Conservation (phyloP, 352 stramenopile species). For the Globisporangium okanoganense region DNA sequence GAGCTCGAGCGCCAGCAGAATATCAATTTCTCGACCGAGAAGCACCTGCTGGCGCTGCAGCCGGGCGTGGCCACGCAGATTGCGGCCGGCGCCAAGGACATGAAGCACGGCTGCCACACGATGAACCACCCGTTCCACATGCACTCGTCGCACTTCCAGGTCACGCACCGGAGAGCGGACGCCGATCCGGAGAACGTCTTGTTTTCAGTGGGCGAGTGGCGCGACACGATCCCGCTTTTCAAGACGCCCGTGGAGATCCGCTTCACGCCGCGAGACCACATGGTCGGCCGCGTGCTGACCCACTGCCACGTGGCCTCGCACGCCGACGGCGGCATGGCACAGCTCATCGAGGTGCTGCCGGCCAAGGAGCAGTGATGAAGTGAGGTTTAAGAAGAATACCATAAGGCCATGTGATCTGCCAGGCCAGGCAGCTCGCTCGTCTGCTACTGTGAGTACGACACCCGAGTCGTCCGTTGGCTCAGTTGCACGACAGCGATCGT, state of each 20-base stretch:
- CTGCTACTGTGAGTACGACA: too few species aligned
- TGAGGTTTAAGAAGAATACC: too few species aligned
- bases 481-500: too few species aligned
- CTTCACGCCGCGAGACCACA: slow-evolving; percentile 61
- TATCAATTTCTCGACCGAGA: slow-evolving; percentile 28
- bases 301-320: slow-evolving; percentile 78
- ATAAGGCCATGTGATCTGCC: too few species aligned
- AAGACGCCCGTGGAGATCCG: slow-evolving; percentile 56
- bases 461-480: too few species aligned
- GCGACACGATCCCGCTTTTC: slow-evolving; percentile 74
- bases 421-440: too few species aligned
- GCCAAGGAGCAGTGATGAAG: slow-evolving; percentile 6
- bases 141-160: slow-evolving; percentile 71
- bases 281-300: slow-evolving; percentile 60
- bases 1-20: slow-evolving; percentile 18
- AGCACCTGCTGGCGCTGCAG: slow-evolving; percentile 19
- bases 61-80: slow-evolving; percentile 11
- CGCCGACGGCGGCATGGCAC: slow-evolving; percentile 70
- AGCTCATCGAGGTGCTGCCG: slow-evolving; percentile 49
- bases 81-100: slow-evolving; percentile 7
- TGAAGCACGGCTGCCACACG: slow-evolving; percentile 42
- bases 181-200: slow-evolving; percentile 52
- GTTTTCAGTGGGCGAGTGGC: slow-evolving; percentile 65
- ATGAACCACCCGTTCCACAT: slow-evolving; percentile 84
- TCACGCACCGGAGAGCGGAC: slow-evolving; percentile 36